phyloP scores from a whole-genome alignment of 179 eudicot genomes.

The Vitellaria paradoxa region DNA sequence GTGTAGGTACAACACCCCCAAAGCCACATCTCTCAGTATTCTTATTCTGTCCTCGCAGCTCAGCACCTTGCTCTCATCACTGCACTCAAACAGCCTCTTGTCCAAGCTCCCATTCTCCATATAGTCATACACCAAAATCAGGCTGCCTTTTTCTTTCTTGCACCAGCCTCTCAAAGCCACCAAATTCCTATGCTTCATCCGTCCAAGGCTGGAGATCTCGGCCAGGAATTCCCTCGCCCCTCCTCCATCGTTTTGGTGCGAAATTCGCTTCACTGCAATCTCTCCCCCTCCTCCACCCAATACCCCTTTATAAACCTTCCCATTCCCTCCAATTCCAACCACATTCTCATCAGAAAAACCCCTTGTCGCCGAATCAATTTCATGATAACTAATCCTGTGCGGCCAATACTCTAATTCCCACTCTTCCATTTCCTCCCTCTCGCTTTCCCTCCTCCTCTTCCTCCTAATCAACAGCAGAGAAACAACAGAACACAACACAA shows the following conservation, averaged over 20 bases:
- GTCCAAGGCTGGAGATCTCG: conserved; percentile 43
- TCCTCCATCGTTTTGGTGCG: conserved; percentile 26
- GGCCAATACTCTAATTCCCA: conserved; percentile 63
- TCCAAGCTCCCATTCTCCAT: conserved; percentile 51
- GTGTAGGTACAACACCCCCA: conserved; percentile 38
- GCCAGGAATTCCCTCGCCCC: conserved; percentile 41
- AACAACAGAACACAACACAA: conserved; percentile 15
- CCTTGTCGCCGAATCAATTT: conserved; percentile 40
- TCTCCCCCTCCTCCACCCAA: conserved; percentile 29
- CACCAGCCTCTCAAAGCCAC: conserved; percentile 55
- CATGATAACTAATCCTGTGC: conserved; percentile 36
- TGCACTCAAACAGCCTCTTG: conserved; percentile 27
- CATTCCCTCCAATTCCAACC: conserved; percentile 49
- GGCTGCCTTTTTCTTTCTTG: conserved; percentile 40
- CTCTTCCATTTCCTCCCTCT: conserved; percentile 45
- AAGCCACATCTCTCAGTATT: conserved; percentile 41
- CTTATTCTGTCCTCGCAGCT: conserved; percentile 33
- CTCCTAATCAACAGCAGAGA: conserved; percentile 18
- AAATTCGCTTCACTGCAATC: conserved; percentile 44
- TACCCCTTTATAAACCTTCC: conserved; percentile 46
- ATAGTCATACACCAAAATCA: conserved; percentile 40
- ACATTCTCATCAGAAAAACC: conserved; percentile 36
- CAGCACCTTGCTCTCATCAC: conserved; percentile 29
- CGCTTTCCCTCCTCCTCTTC: conserved; percentile 25
- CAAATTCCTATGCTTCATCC: conserved; percentile 40